Evolutionary conservation across 768 basidiomycete genomes (phyloP), one percentile per base, ranked within the genome.

Genomic region (Scleroderma bovista): DNA sequence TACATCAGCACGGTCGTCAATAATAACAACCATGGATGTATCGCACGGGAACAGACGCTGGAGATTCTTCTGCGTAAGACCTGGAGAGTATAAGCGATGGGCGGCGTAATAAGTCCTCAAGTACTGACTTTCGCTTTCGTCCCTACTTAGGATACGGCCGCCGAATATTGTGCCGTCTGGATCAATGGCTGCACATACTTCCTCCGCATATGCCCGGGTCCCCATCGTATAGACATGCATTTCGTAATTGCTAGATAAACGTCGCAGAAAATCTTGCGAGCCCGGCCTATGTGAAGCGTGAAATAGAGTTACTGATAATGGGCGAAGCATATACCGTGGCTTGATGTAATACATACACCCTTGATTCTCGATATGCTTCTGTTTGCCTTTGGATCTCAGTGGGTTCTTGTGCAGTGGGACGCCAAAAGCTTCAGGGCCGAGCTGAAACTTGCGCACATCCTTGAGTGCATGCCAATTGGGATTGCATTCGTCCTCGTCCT

Each of bases 141-240:
- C 95, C 54, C 96, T 78, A 66, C 88, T 93, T 40, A 99, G 68
- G 37, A 99, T 77, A 46, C 96, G 80, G 34, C 86, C 86, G 43
- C 90, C 87, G 60, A 99, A 99, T 56, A 87, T 74, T 66, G 75
- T 83, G 5, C 83, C 83, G 45, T 86, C 81, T 13, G 95, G 91
- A 72, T 99, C 96, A 61, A 99, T 91, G 23, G 91, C 86, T 42
- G 86, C 80, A 67, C 93, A 96, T 17, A 98, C 95, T 66, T 93
- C 81, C 67, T 93, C 89, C 33, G 96, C 96, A 68, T 98, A 99
- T 40, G 92, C 86, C 40, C 96, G 83, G 22, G 95, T 97, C 48
- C 96, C 96, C 94, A 98, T 98, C 20, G 95, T 99, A 69, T 99
- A 99, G 42, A 99, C 94, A 66, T 98, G 96, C 93, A 98, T 93